Evolutionary conservation across 1,139 yeast species (phyloP).

Genomic region (Geotrichum restrictum): DNA sequence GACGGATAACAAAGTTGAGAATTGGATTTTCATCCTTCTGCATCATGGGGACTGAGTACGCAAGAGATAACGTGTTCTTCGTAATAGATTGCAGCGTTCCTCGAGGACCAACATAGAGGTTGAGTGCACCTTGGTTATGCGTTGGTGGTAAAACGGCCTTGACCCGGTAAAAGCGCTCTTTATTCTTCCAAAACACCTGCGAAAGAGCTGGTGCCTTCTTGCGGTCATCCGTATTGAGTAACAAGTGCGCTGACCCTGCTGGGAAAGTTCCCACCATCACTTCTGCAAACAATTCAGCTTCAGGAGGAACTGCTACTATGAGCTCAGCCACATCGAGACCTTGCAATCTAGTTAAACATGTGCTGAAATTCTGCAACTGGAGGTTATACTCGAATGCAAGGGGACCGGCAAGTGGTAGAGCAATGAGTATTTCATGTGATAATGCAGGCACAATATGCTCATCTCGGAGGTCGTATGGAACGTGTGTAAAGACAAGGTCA

Average conservation of each 20-base stretch:
- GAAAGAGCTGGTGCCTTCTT: constrained; percentile 54
- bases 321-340: constrained; percentile 79
- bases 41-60: constrained; percentile 71
- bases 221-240: constrained; percentile 22
- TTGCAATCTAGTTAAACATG: constrained; percentile 66
- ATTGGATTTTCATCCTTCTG: constrained; percentile 58
- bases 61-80: constrained; percentile 58
- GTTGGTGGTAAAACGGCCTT: constrained; percentile 76
- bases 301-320: constrained; percentile 64
- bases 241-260: constrained; percentile 26
- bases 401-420: constrained; percentile 81
- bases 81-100: constrained; percentile 59
- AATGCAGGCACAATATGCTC: constrained; percentile 86
- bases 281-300: constrained; percentile 62
- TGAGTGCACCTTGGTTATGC: constrained; percentile 65
- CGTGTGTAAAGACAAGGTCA: constrained; percentile 74
- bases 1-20: constrained; percentile 20
- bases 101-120: constrained; percentile 67
- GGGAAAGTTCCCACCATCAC: constrained; percentile 36
- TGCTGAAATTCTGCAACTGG: constrained; percentile 63
- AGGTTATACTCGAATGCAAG: constrained; percentile 63
- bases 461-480: constrained; percentile 70
- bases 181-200: constrained; percentile 69
- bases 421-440: constrained; percentile 70
- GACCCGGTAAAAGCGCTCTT: constrained; percentile 60